These are phyloP conservation scores for Fusarium lyarnte DNA, from an alignment of 2,329 filamentous ascomycete genomes.

Conservation along the genomic window DNA sequence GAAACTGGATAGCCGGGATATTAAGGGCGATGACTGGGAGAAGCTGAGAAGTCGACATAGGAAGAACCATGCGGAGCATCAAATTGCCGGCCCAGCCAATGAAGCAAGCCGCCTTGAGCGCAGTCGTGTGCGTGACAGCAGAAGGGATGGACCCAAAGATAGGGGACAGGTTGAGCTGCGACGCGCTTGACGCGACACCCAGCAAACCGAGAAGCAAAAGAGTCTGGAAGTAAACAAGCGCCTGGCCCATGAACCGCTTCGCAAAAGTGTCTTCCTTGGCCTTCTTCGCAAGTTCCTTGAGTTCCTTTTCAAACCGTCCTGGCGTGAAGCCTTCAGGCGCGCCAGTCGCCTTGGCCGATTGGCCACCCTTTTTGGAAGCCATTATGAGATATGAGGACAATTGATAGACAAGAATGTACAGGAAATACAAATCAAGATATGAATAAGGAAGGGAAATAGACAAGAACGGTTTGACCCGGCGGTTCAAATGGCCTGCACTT, in stretches of 20 bases:
- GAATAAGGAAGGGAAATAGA: not conserved
- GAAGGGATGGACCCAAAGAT: constrained; percentile 89
- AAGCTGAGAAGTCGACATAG: constrained; percentile 60
- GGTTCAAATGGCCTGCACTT: constrained; percentile 48
- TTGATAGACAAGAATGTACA: constrained; percentile 18
- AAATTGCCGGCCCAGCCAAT: constrained; percentile 77
- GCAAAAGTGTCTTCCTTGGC: constrained; percentile 46
- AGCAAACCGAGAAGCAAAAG: constrained; percentile 46
- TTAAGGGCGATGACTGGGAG: constrained; percentile 80
- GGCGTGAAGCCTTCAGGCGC: constrained; percentile 54
- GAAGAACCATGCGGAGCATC: constrained; percentile 57
- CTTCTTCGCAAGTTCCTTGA: constrained; percentile 60
- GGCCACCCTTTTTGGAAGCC: constrained; percentile 34
- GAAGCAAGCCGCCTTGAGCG: constrained; percentile 73
- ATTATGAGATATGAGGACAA: constrained; percentile 15
- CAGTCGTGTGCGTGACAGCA: constrained; percentile 74
- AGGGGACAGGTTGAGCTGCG: constrained; percentile 81
- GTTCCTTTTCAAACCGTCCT: constrained; percentile 64
- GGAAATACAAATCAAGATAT: not conserved
- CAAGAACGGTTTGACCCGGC: not conserved
- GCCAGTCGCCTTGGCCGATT: constrained; percentile 33
- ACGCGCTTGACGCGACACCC: constrained; percentile 74
- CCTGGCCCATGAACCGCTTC: constrained; percentile 51
- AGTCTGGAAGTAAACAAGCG: constrained; percentile 50
- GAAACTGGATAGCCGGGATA: constrained; percentile 77